Base-by-base conservation (phyloP, 257 asterid species). In the Solanum clarkiae region DNA sequence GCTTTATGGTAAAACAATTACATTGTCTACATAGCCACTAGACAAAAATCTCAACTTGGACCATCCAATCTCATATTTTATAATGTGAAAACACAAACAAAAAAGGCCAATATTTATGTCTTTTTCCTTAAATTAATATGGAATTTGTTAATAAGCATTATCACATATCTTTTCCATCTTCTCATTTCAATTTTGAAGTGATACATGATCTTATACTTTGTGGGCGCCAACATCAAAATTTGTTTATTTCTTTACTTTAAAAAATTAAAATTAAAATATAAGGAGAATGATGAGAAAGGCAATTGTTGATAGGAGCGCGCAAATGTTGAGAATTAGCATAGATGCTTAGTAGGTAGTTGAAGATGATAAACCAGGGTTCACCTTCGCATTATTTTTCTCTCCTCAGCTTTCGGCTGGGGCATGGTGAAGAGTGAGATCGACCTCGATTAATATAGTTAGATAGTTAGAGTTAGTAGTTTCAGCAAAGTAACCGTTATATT, bases 11-110 rank as follows among this genome's bases (percentile, higher is more conserved):
- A 32, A 68, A 68, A 17, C 47, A 18, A 69, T 9, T 69, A 70
- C 29, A 8, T 70, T 18, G 10, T 70, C 54, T 42, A 10, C 18
- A 70, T 42, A 18, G 17, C 17, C 80, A 71, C 80, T 42, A 18
- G 65, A 79, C 49, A 79, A 79, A 70, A 53, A 79, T 79, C 83
- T 29, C 55, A 51, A 29, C 65, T 29, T 79, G 83, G 29, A 53
- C 66, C 62, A 49, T 77, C 82, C 45, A 53, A 77, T 49, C 62
- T 77, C 0, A 56, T 53, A 51, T 77, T 51, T 22, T 26, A 36
- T 51, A 51, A 15, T 53, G 26, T 77, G 47, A 53, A 17, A 77
- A 18, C 42, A 47, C n/a, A 74, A 47, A 74, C 17, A 24, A 47
- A 74, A 74, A 16, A 22, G 22, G 22, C 17, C 63, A 77, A 77